Evolutionary conservation across 2,329 filamentous ascomycete species (phyloP), one percentile per base, ranked within the genome.

Genomic region (Aspergillus sp.): DNA sequence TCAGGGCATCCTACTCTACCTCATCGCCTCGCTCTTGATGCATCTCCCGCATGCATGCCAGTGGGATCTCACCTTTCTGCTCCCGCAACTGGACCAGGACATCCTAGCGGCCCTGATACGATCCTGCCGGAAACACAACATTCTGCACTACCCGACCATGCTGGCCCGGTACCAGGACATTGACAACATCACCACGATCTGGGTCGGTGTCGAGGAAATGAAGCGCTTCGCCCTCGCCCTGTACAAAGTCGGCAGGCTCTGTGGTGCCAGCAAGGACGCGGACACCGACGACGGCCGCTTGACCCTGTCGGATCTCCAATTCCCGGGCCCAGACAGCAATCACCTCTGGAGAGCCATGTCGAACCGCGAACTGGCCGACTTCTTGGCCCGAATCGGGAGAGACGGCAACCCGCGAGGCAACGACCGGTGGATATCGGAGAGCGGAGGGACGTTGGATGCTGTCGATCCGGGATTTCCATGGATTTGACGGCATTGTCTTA

Each of bases 121-220:
- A 2, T 61, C 53, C 36, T 66, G 63, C 43, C 59, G 53, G 5
- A 45, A 45, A 9, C 49, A 59, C 21, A 49, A 58, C 16, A 47
- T 67, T 17, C 63, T 68, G 14, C 59, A 49, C 32, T 66, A 64
- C 46, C 64, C 65, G 2, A 46, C 55, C 0, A 68, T 66, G 47
- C 47, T 63, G 3, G 48, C 49, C 2, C 59, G 60, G 7, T 59
- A 58, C 23, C 42, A 49, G 7, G 19, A 42, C 3, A 50, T 57
- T 16, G 56, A 57, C 5, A 55, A 55, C 5, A 49, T 57, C 1
- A 53, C 59, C 10, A 63, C 56, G 17, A 54, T 60, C 21, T 64
- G 62, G 60, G 44, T 58, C 3, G 51, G 58, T 1, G 53, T 65
- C 1, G 63, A 67, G 40, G 65, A 66, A 32, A 49, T 62, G 4